Conservation (phyloP, 768 basidiomycete genomes). For the Harrya chromipes region DNA sequence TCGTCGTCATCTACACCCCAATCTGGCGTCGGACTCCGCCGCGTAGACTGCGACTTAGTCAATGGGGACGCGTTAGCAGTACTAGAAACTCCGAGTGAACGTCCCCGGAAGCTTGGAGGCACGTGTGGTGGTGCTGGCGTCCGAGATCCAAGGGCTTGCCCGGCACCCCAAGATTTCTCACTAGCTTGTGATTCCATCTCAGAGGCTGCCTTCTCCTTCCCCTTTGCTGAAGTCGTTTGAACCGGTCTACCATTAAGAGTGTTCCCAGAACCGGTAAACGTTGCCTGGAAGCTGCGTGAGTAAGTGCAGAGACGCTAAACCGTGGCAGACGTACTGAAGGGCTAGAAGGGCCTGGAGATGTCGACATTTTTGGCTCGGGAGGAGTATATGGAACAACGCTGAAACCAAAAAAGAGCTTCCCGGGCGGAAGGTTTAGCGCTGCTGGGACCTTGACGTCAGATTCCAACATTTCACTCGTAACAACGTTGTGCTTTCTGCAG, state of each 20-base stretch:
- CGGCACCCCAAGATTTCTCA: slow-evolving; percentile 42
- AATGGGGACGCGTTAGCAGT: slow-evolving; percentile 43
- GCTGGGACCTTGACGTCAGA: slow-evolving; percentile 80
- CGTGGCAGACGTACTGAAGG: slow-evolving; percentile 25
- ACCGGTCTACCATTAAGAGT: slow-evolving; percentile 56
- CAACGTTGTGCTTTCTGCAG: slow-evolving; percentile 72
- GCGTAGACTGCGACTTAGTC: slow-evolving; percentile 36
- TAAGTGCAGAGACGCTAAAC: background rate
- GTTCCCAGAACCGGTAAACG: slow-evolving; percentile 68
- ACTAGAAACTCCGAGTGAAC: slow-evolving; percentile 54
- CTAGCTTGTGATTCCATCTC: slow-evolving; percentile 30
- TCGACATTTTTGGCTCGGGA: slow-evolving; percentile 34
- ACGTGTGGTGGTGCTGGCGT: slow-evolving; percentile 20
- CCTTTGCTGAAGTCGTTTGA: slow-evolving; percentile 40
- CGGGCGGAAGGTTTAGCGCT: slow-evolving; percentile 85
- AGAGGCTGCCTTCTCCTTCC: slow-evolving; percentile 49
- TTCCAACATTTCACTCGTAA: slow-evolving; percentile 78
- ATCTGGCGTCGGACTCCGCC: slow-evolving; percentile 71
- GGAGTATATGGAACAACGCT: slow-evolving; percentile 69
- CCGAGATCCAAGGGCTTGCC: slow-evolving; percentile 49
- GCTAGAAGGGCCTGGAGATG: slow-evolving; percentile 27
- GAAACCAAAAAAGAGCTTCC: slow-evolving; percentile 97
- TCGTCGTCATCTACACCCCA: slow-evolving; percentile 85
- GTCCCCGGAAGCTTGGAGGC: slow-evolving; percentile 32
- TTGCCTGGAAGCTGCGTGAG: slow-evolving; percentile 25